phyloP scores from a whole-genome alignment of 345 rosid species.

The Corchorus capsularis region DNA sequence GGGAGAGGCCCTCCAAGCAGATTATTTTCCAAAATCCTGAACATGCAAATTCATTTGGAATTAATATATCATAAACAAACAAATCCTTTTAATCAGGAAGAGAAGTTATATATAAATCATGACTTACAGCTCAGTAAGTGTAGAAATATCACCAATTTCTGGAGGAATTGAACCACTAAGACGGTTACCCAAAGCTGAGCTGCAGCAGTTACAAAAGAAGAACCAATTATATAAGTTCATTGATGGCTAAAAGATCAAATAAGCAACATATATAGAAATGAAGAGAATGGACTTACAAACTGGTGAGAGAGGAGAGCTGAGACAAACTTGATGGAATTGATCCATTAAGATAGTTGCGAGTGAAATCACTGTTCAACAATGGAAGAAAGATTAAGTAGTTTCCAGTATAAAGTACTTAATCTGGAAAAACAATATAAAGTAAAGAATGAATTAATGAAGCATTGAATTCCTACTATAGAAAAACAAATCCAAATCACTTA shows the following conservation, averaged over 20 bases:
- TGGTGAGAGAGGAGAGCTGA: conserved; percentile 51
- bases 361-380: conserved; percentile 58
- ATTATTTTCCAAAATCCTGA: conserved; percentile 73
- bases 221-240: conserved; percentile 1
- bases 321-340: conserved; percentile 59
- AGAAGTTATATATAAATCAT: neutral
- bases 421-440: neutral
- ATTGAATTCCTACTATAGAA: neutral
- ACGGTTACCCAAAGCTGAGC: conserved; percentile 67
- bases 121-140: conserved; percentile 65
- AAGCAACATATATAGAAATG: neutral
- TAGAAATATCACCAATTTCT: conserved; percentile 55
- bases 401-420: no score
- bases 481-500: conserved; percentile 30
- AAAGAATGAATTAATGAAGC: neutral
- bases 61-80: neutral
- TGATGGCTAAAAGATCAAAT: neutral
- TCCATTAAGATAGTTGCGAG: conserved; percentile 73
- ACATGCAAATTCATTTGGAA: conserved; percentile 15
- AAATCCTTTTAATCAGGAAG: neutral
- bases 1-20: conserved; percentile 63
- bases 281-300: conserved; percentile 44
- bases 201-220: conserved; percentile 24
- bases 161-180: conserved; percentile 63
- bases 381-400: conserved; percentile 5